Evolutionary conservation across 2,329 filamentous ascomycete genomes (phyloP), one percentile per base, ranked within the genome.

Genomic region (Hypoxylon sp.): DNA sequence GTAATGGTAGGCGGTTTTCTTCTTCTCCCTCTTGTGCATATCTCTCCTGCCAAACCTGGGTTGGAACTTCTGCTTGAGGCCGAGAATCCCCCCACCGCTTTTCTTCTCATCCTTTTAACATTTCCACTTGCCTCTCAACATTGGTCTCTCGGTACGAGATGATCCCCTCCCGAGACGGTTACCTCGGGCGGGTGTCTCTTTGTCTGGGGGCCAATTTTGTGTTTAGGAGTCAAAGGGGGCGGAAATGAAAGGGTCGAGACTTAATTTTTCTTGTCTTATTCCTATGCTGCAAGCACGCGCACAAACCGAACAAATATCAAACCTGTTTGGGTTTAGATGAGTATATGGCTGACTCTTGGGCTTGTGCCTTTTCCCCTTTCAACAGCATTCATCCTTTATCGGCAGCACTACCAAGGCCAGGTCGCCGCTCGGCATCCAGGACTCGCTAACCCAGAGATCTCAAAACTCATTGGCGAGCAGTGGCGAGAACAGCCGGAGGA

Each of bases 331-430:
- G 50, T 44, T 15, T 53, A 35, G 46, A 24, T 42, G 19, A 53
- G n/a, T n/a, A 11, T 51, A 29, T 11, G 17, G 56, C 62, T 69
- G 50, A 68, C 47, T 44, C 52, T 58, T 17, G 6, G 19, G 56
- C 47, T 59, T 46, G 52, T 44, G 39, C 39, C 21, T 35, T 50
- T 71, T 61, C 57, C 53, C 67, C 60, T 65, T 51, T 19, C 46
- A 70, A 74, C 67, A 99, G 96, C 95, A 55, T 99, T 99, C 83
- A 99, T 99, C 73, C 86, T 99, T 74, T 99, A 97, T 83, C 93
- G 96, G 42, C 94, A 98, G 79, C 92, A 97, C 79, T 91, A 96
- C 75, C 95, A 98, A 80, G 89, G 92, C 17, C 85, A 89, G 53
- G 93, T 98, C 55, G 92, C 94, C 39, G 86, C 90, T 59, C 87